Conservation (phyloP, 306 rosid species). For the Begonia loranthoides region DNA sequence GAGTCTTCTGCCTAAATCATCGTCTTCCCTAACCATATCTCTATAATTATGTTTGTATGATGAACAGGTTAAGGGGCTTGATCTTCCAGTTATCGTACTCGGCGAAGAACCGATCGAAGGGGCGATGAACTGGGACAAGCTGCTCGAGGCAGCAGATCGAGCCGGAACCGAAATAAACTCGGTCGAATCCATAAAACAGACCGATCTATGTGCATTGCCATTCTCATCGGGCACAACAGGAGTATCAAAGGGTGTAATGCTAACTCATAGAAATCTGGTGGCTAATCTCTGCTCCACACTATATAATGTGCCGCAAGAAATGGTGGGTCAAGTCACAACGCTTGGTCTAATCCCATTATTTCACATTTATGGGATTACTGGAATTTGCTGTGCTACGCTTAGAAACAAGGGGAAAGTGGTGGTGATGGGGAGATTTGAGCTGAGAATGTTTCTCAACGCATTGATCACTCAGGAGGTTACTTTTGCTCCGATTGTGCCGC, state of each 20-base stretch:
- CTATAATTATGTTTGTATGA: not conserved
- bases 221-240: constrained; percentile 98
- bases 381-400: constrained; percentile 83
- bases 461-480: constrained; percentile 63
- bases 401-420: constrained; percentile 79
- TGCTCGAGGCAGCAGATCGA: constrained; percentile 64
- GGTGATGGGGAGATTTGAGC: constrained; percentile 74
- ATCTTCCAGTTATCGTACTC: constrained; percentile 46
- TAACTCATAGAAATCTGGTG: constrained; percentile 56
- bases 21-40: not conserved
- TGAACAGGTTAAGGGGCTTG: constrained; percentile 45
- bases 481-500: constrained; percentile 88
- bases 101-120: constrained; percentile 55
- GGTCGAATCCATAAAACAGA: constrained; percentile 32
- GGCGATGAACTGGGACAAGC: constrained; percentile 60
- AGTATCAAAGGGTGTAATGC: constrained; percentile 86
- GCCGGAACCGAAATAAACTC: constrained; percentile 18
- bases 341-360: constrained; percentile 77
- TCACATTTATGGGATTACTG: constrained; percentile 86
- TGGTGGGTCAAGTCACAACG: constrained; percentile 63
- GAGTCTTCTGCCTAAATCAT: too few relatives aligned
- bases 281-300: constrained; percentile 87
- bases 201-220: constrained; percentile 81
- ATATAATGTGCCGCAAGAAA: constrained; percentile 36
- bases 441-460: constrained; percentile 53